Percentiles rank a stretch among this genome's conserved stretches.
These are phyloP conservation scores for Pyrenula massariospora DNA, from an alignment of 495 filamentous ascomycete species.

Conservation along the genomic window DNA sequence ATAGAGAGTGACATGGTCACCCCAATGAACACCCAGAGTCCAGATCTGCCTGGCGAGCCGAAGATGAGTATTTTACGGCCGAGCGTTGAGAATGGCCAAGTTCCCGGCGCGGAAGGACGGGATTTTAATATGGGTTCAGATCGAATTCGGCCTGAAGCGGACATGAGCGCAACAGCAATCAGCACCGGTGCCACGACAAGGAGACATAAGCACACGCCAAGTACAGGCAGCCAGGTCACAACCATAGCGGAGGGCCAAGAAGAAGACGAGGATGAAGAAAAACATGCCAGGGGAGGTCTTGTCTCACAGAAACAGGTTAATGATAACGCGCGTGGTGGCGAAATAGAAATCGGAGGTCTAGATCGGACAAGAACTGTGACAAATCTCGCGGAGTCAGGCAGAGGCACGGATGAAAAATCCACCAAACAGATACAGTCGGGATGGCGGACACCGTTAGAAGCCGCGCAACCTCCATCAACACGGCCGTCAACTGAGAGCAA, in stretches of 20 bases:
- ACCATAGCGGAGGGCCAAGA: slow-evolving; percentile 64
- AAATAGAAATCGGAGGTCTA: not conserved
- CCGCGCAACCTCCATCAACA: not conserved
- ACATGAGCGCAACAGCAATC: slow-evolving; percentile 21
- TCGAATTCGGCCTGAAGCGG: slow-evolving; percentile 17
- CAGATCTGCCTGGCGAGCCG: slow-evolving; percentile 17
- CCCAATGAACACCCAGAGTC: slow-evolving; percentile 14
- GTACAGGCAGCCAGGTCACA: slow-evolving; percentile 59
- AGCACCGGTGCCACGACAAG: slow-evolving; percentile 55
- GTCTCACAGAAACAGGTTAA: not conserved
- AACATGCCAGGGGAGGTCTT: not conserved
- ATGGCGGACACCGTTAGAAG: not conserved
- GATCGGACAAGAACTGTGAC: not conserved
- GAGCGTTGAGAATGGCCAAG: slow-evolving; percentile 4
- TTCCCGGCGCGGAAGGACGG: slow-evolving; percentile 2
- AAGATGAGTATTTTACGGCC: slow-evolving; percentile 23
- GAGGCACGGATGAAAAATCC: not conserved
- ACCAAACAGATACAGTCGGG: not conserved
- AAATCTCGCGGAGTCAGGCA: not conserved
- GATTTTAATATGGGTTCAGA: not conserved
- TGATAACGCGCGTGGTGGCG: not conserved
- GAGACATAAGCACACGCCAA: slow-evolving; percentile 62
- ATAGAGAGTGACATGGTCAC: slow-evolving; percentile 25
- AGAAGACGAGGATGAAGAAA: slow-evolving; percentile 32
- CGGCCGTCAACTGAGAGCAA: not conserved